Evolutionary conservation across 306 rosid genomes (phyloP).

Genomic region (Elaeagnus macrophylla): DNA sequence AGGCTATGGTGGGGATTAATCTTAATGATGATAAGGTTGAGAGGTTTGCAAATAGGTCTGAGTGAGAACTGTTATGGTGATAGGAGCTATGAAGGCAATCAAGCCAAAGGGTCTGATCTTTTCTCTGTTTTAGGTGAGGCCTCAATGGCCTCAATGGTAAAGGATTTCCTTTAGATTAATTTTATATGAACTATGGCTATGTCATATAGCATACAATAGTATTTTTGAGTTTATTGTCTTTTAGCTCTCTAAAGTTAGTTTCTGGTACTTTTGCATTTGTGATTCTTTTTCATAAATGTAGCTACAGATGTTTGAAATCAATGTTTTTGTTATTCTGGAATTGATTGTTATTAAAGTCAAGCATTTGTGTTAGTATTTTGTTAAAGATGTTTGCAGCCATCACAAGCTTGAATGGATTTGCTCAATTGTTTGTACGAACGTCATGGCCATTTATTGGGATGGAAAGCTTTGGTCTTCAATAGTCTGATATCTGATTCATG

Average conservation of each 20-base stretch:
- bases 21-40: slow-evolving; percentile 61
- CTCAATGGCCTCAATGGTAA: neutral
- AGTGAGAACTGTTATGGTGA: slow-evolving; percentile 16
- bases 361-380: neutral
- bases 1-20: slow-evolving; percentile 84
- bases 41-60: slow-evolving; percentile 70
- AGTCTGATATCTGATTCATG: no score
- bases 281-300: neutral
- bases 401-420: no score
- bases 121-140: neutral
- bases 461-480: no score
- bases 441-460: no score
- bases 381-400: no score
- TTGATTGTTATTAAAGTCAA: neutral
- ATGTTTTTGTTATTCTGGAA: neutral
- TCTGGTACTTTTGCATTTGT: neutral
- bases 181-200: neutral
- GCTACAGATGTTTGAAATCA: neutral
- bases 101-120: neutral
- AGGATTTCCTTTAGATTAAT: neutral
- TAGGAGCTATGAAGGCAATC: neutral
- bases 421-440: no score
- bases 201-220: neutral
- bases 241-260: neutral
- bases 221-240: neutral